Evolutionary conservation across 2,329 filamentous ascomycete species (phyloP).

Genomic region (Pestalotiopsis sp.): DNA sequence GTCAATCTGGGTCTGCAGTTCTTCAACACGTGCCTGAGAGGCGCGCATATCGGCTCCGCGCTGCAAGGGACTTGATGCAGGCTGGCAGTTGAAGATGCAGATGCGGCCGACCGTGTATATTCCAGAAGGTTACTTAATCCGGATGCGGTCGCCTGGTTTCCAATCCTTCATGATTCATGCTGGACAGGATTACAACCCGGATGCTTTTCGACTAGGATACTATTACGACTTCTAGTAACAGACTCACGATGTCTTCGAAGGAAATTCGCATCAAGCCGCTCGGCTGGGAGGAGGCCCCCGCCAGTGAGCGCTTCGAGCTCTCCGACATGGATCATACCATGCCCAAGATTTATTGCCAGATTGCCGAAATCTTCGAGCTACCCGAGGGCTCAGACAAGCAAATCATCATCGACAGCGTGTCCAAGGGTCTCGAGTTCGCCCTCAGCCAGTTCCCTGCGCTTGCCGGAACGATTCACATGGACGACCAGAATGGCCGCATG

Average conservation of each 20-base stretch:
- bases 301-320: conserved; percentile 12
- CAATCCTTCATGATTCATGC: neutral
- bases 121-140: neutral
- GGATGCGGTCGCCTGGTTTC: neutral
- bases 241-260: neutral
- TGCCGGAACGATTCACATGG: conserved; percentile 19
- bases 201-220: neutral
- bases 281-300: neutral
- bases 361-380: conserved; percentile 22
- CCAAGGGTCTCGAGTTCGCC: conserved; percentile 20
- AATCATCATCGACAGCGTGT: conserved; percentile 18
- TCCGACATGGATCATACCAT: conserved; percentile 36
- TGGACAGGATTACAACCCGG: neutral
- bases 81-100: no score
- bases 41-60: neutral
- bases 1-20: neutral
- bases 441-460: conserved; percentile 22
- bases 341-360: conserved; percentile 25
- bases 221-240: neutral
- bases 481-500: conserved; percentile 19
- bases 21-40: neutral
- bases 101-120: neutral
- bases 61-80: neutral
- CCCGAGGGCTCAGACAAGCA: conserved; percentile 13
- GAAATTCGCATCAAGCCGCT: neutral